Evolutionary conservation across 2,329 filamentous ascomycete genomes (phyloP).

Genomic region (Penicillium brasilianum): DNA sequence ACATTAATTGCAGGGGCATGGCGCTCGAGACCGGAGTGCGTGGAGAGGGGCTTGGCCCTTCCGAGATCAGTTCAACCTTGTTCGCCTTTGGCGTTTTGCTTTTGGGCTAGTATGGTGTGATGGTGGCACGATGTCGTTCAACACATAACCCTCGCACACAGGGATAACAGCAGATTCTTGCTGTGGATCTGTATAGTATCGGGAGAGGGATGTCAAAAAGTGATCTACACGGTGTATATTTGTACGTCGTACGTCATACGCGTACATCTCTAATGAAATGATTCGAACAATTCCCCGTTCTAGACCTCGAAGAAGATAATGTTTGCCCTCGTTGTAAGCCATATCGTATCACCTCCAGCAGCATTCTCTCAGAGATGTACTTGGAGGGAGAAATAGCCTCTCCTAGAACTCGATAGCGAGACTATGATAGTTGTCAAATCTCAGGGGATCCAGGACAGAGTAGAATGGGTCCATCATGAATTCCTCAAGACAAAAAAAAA

Average conservation of each 20-base stretch:
- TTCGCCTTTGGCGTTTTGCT: not conserved
- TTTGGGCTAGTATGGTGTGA: not conserved
- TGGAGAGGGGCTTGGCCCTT: not conserved
- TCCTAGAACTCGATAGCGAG: not conserved
- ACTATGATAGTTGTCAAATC: not conserved
- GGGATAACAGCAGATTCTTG: not conserved
- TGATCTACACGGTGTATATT: not conserved
- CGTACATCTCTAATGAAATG: not conserved
- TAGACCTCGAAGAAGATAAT: not conserved
- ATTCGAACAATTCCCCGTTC: not conserved
- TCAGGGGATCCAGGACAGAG: not conserved
- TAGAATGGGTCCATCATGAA: not conserved
- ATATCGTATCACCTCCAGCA: not conserved
- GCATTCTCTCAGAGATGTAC: not conserved
- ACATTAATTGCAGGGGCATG: not conserved
- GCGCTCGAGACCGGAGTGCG: not conserved
- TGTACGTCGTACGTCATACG: not conserved
- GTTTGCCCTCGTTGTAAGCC: not conserved
- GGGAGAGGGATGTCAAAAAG: not conserved
- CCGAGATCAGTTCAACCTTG: slow-evolving; percentile 1
- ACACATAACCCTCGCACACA: not conserved
- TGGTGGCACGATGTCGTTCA: slow-evolving; percentile 1
- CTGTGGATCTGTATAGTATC: not conserved
- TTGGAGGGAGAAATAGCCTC: not conserved
- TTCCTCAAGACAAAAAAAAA: not conserved